phyloP scores from a whole-genome alignment of 2,329 filamentous ascomycete genomes.

The Amylocarpus encephaloides region DNA sequence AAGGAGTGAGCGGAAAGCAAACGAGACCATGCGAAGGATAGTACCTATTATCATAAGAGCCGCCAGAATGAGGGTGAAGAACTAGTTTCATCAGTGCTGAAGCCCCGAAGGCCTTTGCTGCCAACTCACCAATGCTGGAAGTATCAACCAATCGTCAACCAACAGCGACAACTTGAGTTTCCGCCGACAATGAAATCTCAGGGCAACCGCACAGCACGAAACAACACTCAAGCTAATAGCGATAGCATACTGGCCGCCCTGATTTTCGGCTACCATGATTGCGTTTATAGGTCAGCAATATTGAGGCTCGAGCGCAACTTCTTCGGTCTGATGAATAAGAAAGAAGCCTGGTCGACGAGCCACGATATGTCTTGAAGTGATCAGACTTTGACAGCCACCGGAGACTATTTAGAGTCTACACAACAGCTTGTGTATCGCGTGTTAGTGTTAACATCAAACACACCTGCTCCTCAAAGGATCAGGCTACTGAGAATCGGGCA shows the following conservation, averaged over 20 bases:
- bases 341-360: too few relatives aligned
- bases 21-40: too few relatives aligned
- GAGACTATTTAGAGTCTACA: too few relatives aligned
- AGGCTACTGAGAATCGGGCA: too few relatives aligned
- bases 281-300: background rate
- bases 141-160: constrained; percentile 3
- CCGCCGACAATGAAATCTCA: background rate
- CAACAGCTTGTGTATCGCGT: too few relatives aligned
- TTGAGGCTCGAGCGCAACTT: too few relatives aligned
- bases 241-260: background rate
- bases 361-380: too few relatives aligned
- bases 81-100: background rate
- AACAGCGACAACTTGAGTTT: background rate
- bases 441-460: too few relatives aligned
- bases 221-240: background rate
- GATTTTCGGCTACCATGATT: background rate
- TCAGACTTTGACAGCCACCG: too few relatives aligned
- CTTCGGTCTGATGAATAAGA: too few relatives aligned
- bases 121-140: constrained; percentile 1
- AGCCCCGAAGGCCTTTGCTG: background rate
- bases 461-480: too few relatives aligned
- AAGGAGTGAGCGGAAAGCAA: too few relatives aligned
- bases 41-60: constrained; percentile 1
- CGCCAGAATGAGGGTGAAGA: background rate
- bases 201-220: background rate